Evolutionary conservation across 257 asterid species (phyloP).

Genomic region (Lantana camara): DNA sequence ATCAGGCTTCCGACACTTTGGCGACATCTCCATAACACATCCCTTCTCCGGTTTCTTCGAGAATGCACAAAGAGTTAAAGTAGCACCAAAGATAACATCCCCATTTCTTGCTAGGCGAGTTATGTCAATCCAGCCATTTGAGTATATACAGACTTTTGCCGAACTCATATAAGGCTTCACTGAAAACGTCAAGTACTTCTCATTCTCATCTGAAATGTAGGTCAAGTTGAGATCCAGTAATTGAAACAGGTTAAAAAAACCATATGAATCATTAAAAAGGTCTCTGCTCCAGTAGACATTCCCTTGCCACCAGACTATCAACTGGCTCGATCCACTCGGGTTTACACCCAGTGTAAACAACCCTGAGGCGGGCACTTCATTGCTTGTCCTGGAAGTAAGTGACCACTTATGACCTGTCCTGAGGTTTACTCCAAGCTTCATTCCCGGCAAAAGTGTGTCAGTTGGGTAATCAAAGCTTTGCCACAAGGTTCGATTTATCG

Average conservation of each 20-base stretch:
- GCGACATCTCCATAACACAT: constrained; percentile 23
- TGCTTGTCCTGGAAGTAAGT: constrained; percentile 31
- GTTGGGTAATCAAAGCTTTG: constrained; percentile 31
- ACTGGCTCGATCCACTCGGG: constrained; percentile 25
- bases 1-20: constrained; percentile 27
- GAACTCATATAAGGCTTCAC: background rate
- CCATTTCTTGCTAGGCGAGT: background rate
- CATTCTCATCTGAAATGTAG: constrained; percentile 24
- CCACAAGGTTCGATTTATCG: background rate
- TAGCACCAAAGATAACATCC: background rate
- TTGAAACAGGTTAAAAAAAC: background rate
- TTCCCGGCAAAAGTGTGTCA: constrained; percentile 34
- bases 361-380: constrained; percentile 30
- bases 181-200: constrained; percentile 23
- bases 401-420: constrained; percentile 35
- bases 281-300: constrained; percentile 2
- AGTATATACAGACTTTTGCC: constrained; percentile 3
- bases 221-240: background rate
- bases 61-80: constrained; percentile 17
- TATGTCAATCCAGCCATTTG: background rate
- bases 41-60: constrained; percentile 3
- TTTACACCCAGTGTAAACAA: constrained; percentile 33
- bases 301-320: constrained; percentile 29
- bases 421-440: constrained; percentile 37
- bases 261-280: constrained; percentile 1